phyloP scores from a whole-genome alignment of 169 alveolate species.

The Amoebophrya sp. region DNA sequence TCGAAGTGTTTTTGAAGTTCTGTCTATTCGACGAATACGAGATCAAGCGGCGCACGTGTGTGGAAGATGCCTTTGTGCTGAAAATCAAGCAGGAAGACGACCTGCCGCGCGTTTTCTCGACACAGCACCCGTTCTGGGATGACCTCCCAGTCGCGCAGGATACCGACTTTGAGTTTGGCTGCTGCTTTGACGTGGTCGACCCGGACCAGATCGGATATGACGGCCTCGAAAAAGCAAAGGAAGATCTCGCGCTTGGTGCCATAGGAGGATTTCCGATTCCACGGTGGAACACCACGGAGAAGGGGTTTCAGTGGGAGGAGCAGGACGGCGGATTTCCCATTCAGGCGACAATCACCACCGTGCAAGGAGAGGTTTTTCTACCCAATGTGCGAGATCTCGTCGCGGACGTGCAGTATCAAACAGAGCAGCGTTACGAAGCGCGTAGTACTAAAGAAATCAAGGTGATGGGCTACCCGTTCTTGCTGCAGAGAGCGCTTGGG shows the following conservation, averaged over 20 bases:
- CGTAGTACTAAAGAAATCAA: background rate
- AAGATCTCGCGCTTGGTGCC: background rate
- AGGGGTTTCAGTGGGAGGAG: background rate
- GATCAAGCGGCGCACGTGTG: background rate
- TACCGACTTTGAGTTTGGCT: background rate
- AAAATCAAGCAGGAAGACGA: background rate
- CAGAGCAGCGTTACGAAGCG: background rate
- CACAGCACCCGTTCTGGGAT: background rate
- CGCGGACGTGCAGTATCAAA: background rate
- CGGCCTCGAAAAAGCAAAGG: background rate
- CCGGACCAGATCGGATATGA: background rate
- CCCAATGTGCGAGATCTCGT: background rate
- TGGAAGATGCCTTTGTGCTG: background rate
- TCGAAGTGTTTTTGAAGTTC: background rate
- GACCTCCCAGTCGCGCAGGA: background rate
- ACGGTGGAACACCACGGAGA: background rate
- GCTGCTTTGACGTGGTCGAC: background rate
- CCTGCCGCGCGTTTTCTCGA: background rate
- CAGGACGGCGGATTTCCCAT: background rate
- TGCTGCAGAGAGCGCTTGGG: background rate
- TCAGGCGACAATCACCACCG: background rate
- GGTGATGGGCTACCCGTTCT: background rate
- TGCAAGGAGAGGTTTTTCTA: background rate
- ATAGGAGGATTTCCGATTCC: background rate
- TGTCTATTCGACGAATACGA: background rate